Conservation (phyloP, 306 rosid genomes). For the Quercus aquifolioides region DNA sequence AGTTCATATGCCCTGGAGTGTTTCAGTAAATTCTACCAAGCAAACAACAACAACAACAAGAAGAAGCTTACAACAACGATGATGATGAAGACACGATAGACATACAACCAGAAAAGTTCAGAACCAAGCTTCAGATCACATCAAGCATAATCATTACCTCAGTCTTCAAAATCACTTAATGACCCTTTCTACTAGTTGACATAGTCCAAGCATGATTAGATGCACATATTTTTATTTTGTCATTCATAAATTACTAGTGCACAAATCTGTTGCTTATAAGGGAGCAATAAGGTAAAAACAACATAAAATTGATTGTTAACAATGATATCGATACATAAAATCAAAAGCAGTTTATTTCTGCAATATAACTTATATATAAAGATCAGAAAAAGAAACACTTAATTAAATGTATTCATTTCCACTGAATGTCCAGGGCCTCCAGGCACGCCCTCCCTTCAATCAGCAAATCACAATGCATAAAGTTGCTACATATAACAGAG, state of each 20-base stretch:
- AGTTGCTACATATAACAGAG: too few relatives aligned
- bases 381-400: too few relatives aligned
- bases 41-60: neutral
- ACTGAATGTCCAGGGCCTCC: too few relatives aligned
- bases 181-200: neutral
- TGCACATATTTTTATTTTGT: neutral
- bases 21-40: neutral
- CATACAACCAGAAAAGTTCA: neutral
- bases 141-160: neutral
- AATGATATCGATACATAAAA: too few relatives aligned
- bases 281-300: too few relatives aligned
- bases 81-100: neutral
- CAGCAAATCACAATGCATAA: too few relatives aligned
- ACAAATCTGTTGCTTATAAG: neutral
- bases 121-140: neutral
- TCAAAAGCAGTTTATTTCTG: too few relatives aligned
- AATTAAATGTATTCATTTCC: too few relatives aligned
- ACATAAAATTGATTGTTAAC: too few relatives aligned
- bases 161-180: neutral
- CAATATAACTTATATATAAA: too few relatives aligned
- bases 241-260: neutral
- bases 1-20: neutral
- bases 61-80: too few relatives aligned
- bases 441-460: too few relatives aligned
- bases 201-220: neutral